These are phyloP conservation scores for Leishmania gerbilli DNA, from an alignment of 208 protist genomes.

Conservation along the genomic window DNA sequence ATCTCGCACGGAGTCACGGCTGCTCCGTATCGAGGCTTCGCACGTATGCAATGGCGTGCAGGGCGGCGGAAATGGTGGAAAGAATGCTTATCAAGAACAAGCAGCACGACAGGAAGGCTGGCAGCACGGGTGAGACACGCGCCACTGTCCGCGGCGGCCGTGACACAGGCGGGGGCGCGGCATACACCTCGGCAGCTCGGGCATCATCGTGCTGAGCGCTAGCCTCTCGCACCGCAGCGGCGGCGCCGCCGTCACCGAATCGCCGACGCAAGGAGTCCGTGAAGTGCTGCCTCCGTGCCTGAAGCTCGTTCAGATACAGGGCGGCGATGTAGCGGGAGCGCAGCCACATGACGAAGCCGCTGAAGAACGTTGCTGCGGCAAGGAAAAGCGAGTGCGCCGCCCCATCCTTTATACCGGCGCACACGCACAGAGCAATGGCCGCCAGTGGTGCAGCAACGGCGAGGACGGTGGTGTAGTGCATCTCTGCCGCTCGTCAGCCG, in stretches of 20 bases:
- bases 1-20: background rate
- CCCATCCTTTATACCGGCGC: constrained; percentile 7
- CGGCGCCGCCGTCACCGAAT: background rate
- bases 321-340: constrained; percentile 47
- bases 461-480: constrained; percentile 10
- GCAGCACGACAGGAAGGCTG: constrained; percentile 41
- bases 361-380: constrained; percentile 33
- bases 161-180: background rate
- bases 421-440: constrained; percentile 7
- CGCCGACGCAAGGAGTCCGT: constrained; percentile 4
- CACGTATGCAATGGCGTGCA: constrained; percentile 31
- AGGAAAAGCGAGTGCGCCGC: constrained; percentile 33
- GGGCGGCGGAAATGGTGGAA: constrained; percentile 23
- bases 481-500: background rate
- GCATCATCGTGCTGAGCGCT: background rate
- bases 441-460: constrained; percentile 21
- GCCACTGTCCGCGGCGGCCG: constrained; percentile 36
- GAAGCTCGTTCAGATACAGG: constrained; percentile 44
- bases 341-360: constrained; percentile 48
- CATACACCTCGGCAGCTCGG: background rate
- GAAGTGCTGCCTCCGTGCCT: constrained; percentile 18
- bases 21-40: background rate
- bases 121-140: constrained; percentile 40
- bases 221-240: background rate
- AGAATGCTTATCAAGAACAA: constrained; percentile 26